A percentile compares a stretch with the other conserved stretches of the same genome.
Conservation (phyloP, 169 alveolate species). For the Toxoplasma gondii region DNA sequence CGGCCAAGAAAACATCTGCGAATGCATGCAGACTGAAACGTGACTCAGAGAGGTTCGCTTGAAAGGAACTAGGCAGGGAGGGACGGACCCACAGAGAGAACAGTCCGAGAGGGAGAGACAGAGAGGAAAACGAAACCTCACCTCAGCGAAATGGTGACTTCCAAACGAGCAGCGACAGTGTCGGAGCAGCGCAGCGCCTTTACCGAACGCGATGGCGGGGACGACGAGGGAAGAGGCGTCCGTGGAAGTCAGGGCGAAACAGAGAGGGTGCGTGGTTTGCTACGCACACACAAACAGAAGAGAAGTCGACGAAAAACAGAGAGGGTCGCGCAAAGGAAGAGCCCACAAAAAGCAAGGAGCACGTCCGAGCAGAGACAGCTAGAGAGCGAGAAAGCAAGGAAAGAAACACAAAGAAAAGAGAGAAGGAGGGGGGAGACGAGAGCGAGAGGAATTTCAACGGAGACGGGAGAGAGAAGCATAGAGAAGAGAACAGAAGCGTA, state of each 20-base stretch:
- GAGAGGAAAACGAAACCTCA: not conserved
- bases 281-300: not conserved
- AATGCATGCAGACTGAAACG: not conserved
- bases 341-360: not conserved
- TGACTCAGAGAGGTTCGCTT: too few species aligned
- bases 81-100: too few species aligned
- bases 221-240: not conserved
- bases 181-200: not conserved
- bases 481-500: not conserved
- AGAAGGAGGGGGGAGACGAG: too few species aligned
- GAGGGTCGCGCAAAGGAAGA: too few species aligned
- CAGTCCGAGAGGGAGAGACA: too few species aligned
- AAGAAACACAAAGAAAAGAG: not conserved
- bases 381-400: not conserved
- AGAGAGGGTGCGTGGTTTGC: not conserved
- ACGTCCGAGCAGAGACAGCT: not conserved
- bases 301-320: too few species aligned
- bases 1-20: not conserved
- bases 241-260: not conserved
- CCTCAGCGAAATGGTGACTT: not conserved
- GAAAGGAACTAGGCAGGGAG: too few species aligned
- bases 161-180: not conserved
- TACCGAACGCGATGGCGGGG: conserved; percentile 4
- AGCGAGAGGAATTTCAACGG: not conserved
- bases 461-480: not conserved